Evolutionary conservation across 2,329 filamentous ascomycete species (phyloP).

Genomic region (Clathrospora elynae): DNA sequence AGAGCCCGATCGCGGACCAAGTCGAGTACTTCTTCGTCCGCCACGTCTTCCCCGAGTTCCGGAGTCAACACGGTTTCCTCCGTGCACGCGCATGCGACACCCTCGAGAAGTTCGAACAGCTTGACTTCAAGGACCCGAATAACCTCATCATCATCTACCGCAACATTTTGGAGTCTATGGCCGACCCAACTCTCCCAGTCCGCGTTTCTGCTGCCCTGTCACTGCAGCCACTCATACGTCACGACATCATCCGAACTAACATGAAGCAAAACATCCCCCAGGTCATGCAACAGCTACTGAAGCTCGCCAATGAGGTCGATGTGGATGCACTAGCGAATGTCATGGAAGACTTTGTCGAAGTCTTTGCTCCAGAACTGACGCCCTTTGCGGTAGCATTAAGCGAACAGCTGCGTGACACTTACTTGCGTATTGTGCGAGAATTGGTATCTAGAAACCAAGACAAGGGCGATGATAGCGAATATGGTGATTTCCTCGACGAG

Average conservation of each 20-base stretch:
- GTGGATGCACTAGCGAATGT: conserved; percentile 97
- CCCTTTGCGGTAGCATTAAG: conserved; percentile 96
- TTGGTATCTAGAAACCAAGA: conserved; percentile 82
- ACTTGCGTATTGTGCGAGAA: conserved; percentile 89
- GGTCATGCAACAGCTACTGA: conserved; percentile 98
- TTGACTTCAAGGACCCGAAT: conserved; percentile 95
- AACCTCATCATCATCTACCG: conserved; percentile 96
- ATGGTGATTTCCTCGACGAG: conserved; percentile 92
- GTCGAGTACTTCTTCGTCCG: conserved; percentile 98
- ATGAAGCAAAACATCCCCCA: conserved; percentile 99
- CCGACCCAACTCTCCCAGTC: conserved; percentile 89
- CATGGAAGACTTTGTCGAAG: conserved; percentile 99
- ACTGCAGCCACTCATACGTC: conserved; percentile 91
- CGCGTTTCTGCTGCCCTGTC: conserved; percentile 92
- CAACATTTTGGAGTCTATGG: conserved; percentile 96
- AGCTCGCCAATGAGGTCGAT: conserved; percentile 96
- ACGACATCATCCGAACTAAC: conserved; percentile 89
- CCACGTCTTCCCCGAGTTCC: conserved; percentile 98
- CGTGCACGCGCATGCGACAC: conserved; percentile 95
- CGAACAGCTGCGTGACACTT: conserved; percentile 94
- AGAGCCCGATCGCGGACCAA: conserved; percentile 96
- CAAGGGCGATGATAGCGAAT: conserved; percentile 75
- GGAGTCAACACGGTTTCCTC: conserved; percentile 87
- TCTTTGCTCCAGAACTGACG: conserved; percentile 95
- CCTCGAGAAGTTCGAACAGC: conserved; percentile 95